Percentiles rank a stretch among this genome's conserved stretches.
These are phyloP conservation scores for Trichoderma sp. DNA, from an alignment of 2,329 filamentous ascomycete species.

Conservation along the genomic window DNA sequence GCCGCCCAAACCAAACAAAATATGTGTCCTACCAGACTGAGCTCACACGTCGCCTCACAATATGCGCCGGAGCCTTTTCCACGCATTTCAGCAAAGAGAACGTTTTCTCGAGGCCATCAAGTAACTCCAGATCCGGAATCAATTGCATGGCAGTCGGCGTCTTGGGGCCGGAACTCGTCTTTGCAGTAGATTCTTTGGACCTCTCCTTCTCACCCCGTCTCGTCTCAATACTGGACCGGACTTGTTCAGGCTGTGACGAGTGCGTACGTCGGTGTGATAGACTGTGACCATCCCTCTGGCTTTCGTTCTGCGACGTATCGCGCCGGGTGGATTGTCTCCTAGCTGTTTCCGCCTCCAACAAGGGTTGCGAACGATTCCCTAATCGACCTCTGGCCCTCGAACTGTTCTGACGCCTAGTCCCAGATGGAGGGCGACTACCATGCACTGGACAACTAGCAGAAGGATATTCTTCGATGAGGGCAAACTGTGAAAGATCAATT, in stretches of 20 bases:
- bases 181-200: not conserved
- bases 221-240: not conserved
- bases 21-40: constrained; percentile 21
- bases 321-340: not conserved
- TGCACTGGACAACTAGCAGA: constrained; percentile 26
- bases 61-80: constrained; percentile 6
- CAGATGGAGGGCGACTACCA: constrained; percentile 25
- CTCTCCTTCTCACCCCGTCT: not conserved
- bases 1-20: not conserved
- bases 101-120: constrained; percentile 4
- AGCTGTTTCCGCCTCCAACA: not conserved
- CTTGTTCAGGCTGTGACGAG: not conserved
- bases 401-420: constrained; percentile 10
- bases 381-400: constrained; percentile 17
- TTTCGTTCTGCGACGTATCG: not conserved
- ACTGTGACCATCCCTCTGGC: not conserved
- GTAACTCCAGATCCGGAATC: constrained; percentile 14
- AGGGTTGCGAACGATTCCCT: constrained; percentile 10
- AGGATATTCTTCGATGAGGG: constrained; percentile 27
- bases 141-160: constrained; percentile 27
- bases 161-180: constrained; percentile 20
- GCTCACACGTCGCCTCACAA: constrained; percentile 22
- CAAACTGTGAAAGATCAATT: constrained; percentile 27
- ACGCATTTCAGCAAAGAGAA: constrained; percentile 23
- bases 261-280: not conserved